These are phyloP conservation scores for Ceratonia siliqua DNA, from an alignment of 306 rosid species.

Conservation along the genomic window DNA sequence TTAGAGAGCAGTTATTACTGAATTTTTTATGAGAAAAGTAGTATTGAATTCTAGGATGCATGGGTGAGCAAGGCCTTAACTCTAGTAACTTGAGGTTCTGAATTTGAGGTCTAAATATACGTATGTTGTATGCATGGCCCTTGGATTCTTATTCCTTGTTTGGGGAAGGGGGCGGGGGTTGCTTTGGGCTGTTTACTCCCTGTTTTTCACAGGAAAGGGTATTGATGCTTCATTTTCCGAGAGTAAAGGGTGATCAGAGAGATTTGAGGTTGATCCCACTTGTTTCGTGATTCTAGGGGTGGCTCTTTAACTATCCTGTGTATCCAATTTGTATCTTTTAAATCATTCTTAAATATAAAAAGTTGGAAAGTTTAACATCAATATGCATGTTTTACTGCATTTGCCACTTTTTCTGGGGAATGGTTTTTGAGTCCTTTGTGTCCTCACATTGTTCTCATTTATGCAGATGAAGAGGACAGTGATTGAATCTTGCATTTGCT, in stretches of 20 bases:
- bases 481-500: slow-evolving; percentile 39
- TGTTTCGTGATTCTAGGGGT: slow-evolving; percentile 16
- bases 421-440: not conserved
- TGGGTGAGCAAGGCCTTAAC: slow-evolving; percentile 2
- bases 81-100: not conserved
- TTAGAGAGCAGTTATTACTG: not conserved
- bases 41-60: not conserved
- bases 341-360: not conserved
- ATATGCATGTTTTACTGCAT: slow-evolving; percentile 10
- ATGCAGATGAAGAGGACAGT: slow-evolving; percentile 71
- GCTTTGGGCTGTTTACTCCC: not conserved
- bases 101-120: not conserved
- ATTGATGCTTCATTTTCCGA: not conserved
- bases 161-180: no score
- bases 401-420: slow-evolving; percentile 5
- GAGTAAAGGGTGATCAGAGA: slow-evolving; percentile 5
- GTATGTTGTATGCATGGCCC: not conserved
- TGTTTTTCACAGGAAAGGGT: no score
- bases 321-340: slow-evolving; percentile 7
- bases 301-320: not conserved
- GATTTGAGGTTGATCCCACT: slow-evolving; percentile 18
- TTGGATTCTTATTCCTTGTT: no score
- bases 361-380: not conserved
- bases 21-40: not conserved
- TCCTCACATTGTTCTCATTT: slow-evolving; percentile 21